A percentile compares a stretch with the other conserved stretches of the same genome.
These are phyloP conservation scores for Solanum pimpinellifolium DNA, from an alignment of 257 asterid genomes.

Conservation along the genomic window DNA sequence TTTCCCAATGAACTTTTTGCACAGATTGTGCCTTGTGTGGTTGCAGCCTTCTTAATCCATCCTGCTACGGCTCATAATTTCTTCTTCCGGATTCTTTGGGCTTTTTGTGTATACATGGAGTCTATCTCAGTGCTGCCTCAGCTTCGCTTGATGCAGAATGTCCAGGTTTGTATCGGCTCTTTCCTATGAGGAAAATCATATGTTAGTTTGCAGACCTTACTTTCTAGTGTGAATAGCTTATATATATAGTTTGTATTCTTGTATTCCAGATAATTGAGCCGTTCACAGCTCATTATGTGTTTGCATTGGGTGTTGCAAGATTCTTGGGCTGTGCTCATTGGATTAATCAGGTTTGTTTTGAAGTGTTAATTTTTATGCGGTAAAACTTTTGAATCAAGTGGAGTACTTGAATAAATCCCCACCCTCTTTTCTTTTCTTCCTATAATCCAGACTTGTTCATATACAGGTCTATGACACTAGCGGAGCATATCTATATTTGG, in stretches of 20 bases:
- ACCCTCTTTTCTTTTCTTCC: neutral
- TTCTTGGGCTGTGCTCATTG: constrained; percentile 37
- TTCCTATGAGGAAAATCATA: neutral
- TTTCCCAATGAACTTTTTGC: neutral
- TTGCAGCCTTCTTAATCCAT: constrained; percentile 17
- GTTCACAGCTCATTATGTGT: constrained; percentile 33
- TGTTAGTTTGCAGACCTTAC: neutral
- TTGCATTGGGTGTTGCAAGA: constrained; percentile 35
- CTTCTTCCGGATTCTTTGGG: constrained; percentile 7
- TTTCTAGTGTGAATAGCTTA: neutral
- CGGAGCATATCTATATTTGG: constrained; percentile 40
- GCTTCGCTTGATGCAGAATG: neutral
- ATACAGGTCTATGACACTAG: constrained; percentile 56
- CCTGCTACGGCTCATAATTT: constrained; percentile 19
- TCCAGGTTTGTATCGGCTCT: neutral
- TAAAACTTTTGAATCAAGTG: neutral
- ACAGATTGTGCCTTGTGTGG: constrained; percentile 22
- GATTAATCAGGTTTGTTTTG: constrained; percentile 30
- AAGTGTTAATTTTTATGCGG: neutral
- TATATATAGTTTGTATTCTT: neutral
- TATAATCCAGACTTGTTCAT: neutral
- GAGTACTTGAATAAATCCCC: neutral
- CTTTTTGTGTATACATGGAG: neutral
- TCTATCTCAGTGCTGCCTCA: neutral
- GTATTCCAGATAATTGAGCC: constrained; percentile 23